These are phyloP conservation scores for Xylariaceae sp. DNA, from an alignment of 2,329 filamentous ascomycete genomes.

Conservation along the genomic window DNA sequence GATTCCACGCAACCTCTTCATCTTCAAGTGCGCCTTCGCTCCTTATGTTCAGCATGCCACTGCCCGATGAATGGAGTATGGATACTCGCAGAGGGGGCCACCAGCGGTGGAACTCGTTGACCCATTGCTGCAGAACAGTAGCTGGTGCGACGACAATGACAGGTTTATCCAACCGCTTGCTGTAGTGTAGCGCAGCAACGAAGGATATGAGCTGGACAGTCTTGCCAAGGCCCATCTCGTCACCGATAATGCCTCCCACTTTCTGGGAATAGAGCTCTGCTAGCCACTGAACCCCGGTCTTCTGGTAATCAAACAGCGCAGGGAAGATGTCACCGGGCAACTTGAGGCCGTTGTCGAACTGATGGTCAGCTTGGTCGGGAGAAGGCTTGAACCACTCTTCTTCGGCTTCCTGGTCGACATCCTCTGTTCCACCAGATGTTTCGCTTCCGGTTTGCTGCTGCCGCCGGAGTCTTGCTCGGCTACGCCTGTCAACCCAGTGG, in stretches of 20 bases:
- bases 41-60: constrained; percentile 82
- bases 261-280: constrained; percentile 84
- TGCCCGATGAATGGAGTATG: constrained; percentile 90
- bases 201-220: constrained; percentile 70
- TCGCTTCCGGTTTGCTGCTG: constrained; percentile 27
- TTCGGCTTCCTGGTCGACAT: constrained; percentile 31
- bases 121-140: constrained; percentile 94
- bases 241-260: constrained; percentile 89
- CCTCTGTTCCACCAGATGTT: constrained; percentile 32
- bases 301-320: constrained; percentile 92
- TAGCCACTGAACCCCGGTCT: constrained; percentile 93
- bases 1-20: constrained; percentile 45
- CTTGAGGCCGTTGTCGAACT: constrained; percentile 66
- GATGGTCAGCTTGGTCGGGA: constrained; percentile 69
- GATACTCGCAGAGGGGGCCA: constrained; percentile 98
- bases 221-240: constrained; percentile 99
- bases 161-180: constrained; percentile 73
- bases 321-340: constrained; percentile 90
- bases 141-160: constrained; percentile 89
- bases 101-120: constrained; percentile 97
- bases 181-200: constrained; percentile 86
- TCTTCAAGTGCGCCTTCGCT: constrained; percentile 53
- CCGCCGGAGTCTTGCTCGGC: constrained; percentile 44
- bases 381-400: constrained; percentile 78
- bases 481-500: constrained; percentile 63